These are phyloP conservation scores for Phytophthora capsici DNA, from an alignment of 352 stramenopile genomes.

Conservation along the genomic window DNA sequence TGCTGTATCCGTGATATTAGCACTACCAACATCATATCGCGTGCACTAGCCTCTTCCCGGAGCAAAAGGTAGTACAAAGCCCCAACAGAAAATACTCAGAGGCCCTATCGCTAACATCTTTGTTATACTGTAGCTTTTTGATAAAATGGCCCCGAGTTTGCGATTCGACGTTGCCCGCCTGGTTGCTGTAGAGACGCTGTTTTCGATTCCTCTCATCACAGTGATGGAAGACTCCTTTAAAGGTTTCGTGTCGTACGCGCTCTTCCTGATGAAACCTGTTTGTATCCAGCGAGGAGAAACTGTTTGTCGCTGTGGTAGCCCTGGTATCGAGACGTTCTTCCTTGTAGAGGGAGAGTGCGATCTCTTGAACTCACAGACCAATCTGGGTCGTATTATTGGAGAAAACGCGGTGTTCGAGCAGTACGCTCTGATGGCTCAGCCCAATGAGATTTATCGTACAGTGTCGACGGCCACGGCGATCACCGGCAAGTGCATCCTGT, in stretches of 20 bases:
- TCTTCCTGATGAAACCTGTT: conserved; percentile 83
- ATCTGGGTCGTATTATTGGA: conserved; percentile 61
- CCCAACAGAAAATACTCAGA: too few species aligned
- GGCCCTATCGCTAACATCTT: not conserved
- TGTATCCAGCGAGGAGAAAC: conserved; percentile 75
- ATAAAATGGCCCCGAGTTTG: conserved; percentile 80
- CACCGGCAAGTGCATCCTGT: conserved; percentile 74
- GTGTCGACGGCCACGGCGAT: conserved; percentile 76
- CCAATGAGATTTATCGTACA: conserved; percentile 78
- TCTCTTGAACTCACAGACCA: conserved; percentile 73
- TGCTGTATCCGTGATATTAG: conserved; percentile 30
- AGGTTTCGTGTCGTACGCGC: conserved; percentile 86
- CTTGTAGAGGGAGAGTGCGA: conserved; percentile 86
- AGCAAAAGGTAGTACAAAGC: conserved; percentile 65
- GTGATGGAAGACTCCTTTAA: conserved; percentile 91
- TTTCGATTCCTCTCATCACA: conserved; percentile 83
- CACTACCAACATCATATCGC: conserved; percentile 78
- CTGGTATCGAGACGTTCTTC: conserved; percentile 85
- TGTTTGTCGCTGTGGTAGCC: conserved; percentile 73
- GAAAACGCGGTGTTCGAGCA: conserved; percentile 84
- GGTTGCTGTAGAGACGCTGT: conserved; percentile 79
- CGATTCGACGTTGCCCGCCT: conserved; percentile 82
- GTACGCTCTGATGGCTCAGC: conserved; percentile 77
- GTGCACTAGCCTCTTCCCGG: conserved; percentile 78
- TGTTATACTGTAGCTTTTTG: conserved; percentile 62